Evolutionary conservation across 371 early-diverging fungal species (phyloP).

Genomic region (Circinella umbellata): DNA sequence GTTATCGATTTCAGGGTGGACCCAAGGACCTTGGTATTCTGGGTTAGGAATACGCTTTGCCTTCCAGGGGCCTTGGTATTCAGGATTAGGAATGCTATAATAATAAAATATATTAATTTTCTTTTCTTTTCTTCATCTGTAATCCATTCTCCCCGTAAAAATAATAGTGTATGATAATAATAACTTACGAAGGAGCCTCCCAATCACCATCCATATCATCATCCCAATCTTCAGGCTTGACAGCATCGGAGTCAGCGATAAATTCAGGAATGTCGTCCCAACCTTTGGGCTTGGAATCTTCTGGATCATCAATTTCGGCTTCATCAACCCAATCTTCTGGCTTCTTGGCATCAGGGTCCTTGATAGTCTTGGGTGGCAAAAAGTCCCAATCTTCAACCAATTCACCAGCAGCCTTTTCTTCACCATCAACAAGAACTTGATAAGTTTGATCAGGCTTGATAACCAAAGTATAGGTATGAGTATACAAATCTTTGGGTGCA

Average conservation of each 20-base stretch:
- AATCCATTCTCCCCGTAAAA: no score
- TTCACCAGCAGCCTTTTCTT: constrained; percentile 68
- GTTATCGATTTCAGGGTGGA: constrained; percentile 88
- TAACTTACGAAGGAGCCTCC: constrained; percentile 75
- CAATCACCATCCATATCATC: constrained; percentile 89
- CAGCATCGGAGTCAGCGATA: constrained; percentile 85
- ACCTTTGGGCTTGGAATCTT: constrained; percentile 87
- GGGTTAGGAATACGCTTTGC: constrained; percentile 93
- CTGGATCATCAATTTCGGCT: constrained; percentile 85
- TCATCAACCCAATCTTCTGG: constrained; percentile 96
- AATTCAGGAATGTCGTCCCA: constrained; percentile 84
- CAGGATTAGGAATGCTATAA: constrained; percentile 85
- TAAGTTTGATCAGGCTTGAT: constrained; percentile 91
- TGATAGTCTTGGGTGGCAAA: constrained; percentile 91
- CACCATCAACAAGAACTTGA: constrained; percentile 83
- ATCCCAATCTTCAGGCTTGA: constrained; percentile 95
- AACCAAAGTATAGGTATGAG: constrained; percentile 91
- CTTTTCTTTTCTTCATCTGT: no score
- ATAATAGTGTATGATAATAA: background rate
- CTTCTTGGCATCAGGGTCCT: constrained; percentile 90
- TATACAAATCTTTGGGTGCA: constrained; percentile 75
- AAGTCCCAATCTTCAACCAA: constrained; percentile 87
- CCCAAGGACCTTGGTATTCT: constrained; percentile 94
- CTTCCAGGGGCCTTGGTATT: constrained; percentile 83
- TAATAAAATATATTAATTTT: no score